phyloP scores from a whole-genome alignment of 108 stramenopile species.

The Epithemia pelagica region DNA sequence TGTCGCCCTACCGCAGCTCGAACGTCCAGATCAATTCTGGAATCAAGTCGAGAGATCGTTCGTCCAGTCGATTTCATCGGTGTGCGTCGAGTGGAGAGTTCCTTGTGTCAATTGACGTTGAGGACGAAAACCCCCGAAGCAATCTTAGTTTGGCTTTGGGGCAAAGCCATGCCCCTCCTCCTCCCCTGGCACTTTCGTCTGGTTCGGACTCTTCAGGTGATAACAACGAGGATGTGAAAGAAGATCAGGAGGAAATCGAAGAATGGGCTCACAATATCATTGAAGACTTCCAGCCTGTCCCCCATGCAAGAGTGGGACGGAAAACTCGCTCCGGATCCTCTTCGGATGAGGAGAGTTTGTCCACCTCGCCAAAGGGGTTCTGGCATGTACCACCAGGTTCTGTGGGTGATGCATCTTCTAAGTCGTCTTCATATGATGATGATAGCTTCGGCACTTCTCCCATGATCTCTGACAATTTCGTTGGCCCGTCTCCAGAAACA shows the following conservation, averaged over 20 bases:
- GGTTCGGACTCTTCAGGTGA: conserved; percentile 64
- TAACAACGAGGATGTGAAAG: conserved; percentile 21
- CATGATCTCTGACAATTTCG: conserved; percentile 6
- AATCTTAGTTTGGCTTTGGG: neutral
- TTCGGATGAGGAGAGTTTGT: conserved; percentile 1
- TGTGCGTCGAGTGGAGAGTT: conserved; percentile 22
- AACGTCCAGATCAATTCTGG: neutral
- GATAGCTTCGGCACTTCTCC: conserved; percentile 12
- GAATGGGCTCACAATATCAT: conserved; percentile 77
- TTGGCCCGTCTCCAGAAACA: neutral
- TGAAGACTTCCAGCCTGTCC: conserved; percentile 35
- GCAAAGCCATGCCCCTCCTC: neutral
- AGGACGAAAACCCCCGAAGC: neutral
- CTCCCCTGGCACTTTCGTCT: conserved; percentile 48
- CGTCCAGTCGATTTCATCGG: conserved; percentile 15
- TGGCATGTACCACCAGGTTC: conserved; percentile 4
- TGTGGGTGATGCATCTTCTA: neutral
- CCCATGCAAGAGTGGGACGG: neutral
- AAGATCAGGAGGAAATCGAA: conserved; percentile 50
- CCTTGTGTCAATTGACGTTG: conserved; percentile 5
- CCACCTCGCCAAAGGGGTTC: conserved; percentile 8
- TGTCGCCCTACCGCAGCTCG: conserved; percentile 38
- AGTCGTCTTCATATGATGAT: neutral
- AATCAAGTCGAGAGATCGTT: conserved; percentile 1
- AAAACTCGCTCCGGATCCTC: conserved; percentile 2